phyloP scores from a whole-genome alignment of 371 early-diverging fungal genomes.

The Mortierella sp. region DNA sequence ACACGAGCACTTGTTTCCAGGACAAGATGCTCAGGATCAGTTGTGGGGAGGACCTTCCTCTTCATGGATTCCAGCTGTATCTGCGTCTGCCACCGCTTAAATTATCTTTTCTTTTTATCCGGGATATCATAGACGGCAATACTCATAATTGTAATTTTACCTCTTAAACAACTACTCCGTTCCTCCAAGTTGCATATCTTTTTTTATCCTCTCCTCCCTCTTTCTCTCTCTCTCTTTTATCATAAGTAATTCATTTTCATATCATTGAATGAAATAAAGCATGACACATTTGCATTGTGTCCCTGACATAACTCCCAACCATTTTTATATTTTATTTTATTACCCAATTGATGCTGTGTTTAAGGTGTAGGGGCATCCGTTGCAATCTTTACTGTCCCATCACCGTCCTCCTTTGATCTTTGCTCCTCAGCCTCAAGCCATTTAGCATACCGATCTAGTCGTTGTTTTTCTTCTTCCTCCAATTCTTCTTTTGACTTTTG shows the following conservation, averaged over 20 bases:
- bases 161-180: background rate
- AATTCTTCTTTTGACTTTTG: conserved; percentile 65
- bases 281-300: too few relatives aligned
- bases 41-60: background rate
- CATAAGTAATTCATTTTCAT: background rate
- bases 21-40: conserved; percentile 4
- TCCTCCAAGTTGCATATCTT: background rate
- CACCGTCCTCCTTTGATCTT: conserved; percentile 1
- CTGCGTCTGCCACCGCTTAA: conserved; percentile 19
- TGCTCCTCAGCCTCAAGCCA: conserved; percentile 78
- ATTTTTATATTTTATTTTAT: background rate
- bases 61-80: conserved; percentile 25
- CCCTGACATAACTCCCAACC: too few relatives aligned
- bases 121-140: conserved; percentile 4
- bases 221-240: background rate
- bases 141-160: conserved; percentile 28
- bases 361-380: conserved; percentile 48
- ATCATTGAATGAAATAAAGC: background rate
- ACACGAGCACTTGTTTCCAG: conserved; percentile 19
- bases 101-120: background rate
- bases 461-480: conserved; percentile 78
- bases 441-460: conserved; percentile 83
- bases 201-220: background rate
- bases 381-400: conserved; percentile 17
- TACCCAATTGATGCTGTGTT: background rate